Evolutionary conservation across 2,329 filamentous ascomycete genomes (phyloP), one percentile per base, ranked within the genome.

Genomic region (Fusarium aywerte): DNA sequence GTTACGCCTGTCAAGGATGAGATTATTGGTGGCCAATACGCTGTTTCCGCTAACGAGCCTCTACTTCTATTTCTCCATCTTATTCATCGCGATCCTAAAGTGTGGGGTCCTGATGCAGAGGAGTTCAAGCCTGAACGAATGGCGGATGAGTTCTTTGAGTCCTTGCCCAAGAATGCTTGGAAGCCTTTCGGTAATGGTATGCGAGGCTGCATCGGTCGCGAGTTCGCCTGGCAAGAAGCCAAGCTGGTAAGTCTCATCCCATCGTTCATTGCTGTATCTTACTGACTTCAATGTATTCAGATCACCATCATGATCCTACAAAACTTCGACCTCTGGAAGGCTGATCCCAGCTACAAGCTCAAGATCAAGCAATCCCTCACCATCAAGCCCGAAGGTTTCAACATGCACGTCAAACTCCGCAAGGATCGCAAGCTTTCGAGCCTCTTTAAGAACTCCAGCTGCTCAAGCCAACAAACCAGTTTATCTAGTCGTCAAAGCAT

Each of bases 81-180:
- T 4, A 20, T 62, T 1, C 58, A 62, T 0, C 58, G 58, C 11
- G 58, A 62, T 11, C 56, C 57, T 0, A 11, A 31, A 3, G 56
- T 62, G 1, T 62, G 58, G 58, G 47, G 58, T 5, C 15, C 33
- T 3, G 56, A 62, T 25, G 56, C 58, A 0, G 47, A 55, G 0
- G 58, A 36, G 16, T 62, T 62, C 4, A 61, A 6, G 0, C 58
- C 58, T 1, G 58, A 62, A 18, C 36, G 58, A 2, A 62, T 62
- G 58, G 27, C 47, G 0, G 56, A 62, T 5, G 58, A 62, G 18
- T 29, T 25, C 18, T 61, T 62, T 4, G 33, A 55, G 3, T 20
- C 43, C 3, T 35, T 62, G 0, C 56, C 58, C 23, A 61, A 62
- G n/a, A 62, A 62, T 20, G 32, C 56, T 0, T 62, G 56, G 58